A percentile compares a stretch with the other conserved stretches of the same genome.
These are phyloP conservation scores for Gyromitra esculenta DNA, from an alignment of 2,329 filamentous ascomycete species.

Conservation along the genomic window DNA sequence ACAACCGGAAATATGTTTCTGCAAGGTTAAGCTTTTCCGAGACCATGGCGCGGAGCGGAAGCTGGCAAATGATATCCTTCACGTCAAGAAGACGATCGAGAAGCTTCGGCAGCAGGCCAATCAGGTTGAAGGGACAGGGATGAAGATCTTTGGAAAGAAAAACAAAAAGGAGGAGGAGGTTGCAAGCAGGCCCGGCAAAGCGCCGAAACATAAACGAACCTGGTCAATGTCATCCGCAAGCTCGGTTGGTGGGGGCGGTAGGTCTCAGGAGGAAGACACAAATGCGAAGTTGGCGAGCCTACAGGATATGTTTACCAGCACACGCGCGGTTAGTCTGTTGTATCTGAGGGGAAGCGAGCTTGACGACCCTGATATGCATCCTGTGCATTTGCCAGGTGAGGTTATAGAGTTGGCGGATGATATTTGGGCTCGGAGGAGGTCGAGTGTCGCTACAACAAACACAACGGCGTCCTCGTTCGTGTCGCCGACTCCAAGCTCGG, in stretches of 20 bases:
- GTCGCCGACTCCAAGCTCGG: slow-evolving; percentile 73
- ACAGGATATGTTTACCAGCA: slow-evolving; percentile 90
- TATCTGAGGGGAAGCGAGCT: slow-evolving; percentile 79
- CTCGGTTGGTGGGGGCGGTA: slow-evolving; percentile 66
- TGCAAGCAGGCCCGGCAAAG: slow-evolving; percentile 77
- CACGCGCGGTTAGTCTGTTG: slow-evolving; percentile 78
- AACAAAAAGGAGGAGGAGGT: slow-evolving; percentile 66
- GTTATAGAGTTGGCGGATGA: slow-evolving; percentile 69
- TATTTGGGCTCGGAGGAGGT: slow-evolving; percentile 59
- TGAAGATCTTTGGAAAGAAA: slow-evolving; percentile 74
- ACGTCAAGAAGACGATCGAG: slow-evolving; percentile 96
- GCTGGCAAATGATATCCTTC: slow-evolving; percentile 89
- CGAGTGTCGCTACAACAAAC: slow-evolving; percentile 64
- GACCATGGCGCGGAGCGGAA: slow-evolving; percentile 96
- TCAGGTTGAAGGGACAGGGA: slow-evolving; percentile 72
- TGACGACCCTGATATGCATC: slow-evolving; percentile 82
- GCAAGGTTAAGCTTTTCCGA: slow-evolving; percentile 96
- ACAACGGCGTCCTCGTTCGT: slow-evolving; percentile 70
- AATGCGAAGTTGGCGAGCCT: slow-evolving; percentile 80
- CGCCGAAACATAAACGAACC: slow-evolving; percentile 88
- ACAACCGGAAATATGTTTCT: slow-evolving; percentile 82
- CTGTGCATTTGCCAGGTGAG: slow-evolving; percentile 77
- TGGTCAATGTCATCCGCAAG: slow-evolving; percentile 91
- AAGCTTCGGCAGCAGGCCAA: slow-evolving; percentile 94
- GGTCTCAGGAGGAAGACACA: slow-evolving; percentile 74